Evolutionary conservation across 2,329 filamentous ascomycete species (phyloP).

Genomic region (Fusarium sororula): DNA sequence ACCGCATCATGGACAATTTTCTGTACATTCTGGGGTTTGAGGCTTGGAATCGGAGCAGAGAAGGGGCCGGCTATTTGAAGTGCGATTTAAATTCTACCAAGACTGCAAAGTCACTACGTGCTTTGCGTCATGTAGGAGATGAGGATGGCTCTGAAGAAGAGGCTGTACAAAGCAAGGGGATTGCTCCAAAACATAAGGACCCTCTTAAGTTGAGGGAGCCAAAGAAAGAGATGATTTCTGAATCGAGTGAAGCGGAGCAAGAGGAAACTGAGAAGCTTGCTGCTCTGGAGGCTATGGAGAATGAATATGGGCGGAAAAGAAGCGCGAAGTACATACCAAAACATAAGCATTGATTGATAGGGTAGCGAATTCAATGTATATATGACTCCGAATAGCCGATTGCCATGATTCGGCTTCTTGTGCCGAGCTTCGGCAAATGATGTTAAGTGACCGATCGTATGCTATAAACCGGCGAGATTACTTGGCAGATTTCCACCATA

Average conservation of each 20-base stretch:
- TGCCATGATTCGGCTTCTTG: not conserved
- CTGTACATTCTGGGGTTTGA: not conserved
- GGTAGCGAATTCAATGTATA: fast-evolving
- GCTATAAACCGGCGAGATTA: not conserved
- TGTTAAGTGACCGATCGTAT: not conserved
- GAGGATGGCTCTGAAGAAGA: not conserved
- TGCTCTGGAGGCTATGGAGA: not conserved
- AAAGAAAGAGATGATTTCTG: not conserved
- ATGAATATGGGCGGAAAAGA: not conserved
- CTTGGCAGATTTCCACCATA: not conserved
- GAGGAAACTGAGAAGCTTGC: not conserved
- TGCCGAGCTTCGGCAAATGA: not conserved
- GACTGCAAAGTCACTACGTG: not conserved
- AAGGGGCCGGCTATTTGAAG: not conserved
- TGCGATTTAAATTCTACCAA: not conserved
- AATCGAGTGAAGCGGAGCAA: not conserved
- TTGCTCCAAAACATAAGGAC: not conserved
- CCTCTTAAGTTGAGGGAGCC: not conserved
- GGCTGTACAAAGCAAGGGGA: fast-evolving
- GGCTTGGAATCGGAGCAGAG: not conserved
- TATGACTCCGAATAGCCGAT: fast-evolving
- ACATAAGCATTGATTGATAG: not conserved
- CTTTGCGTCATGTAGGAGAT: fast-evolving
- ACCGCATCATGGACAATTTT: not conserved
- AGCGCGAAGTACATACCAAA: not conserved